Evolutionary conservation across 352 stramenopile genomes (phyloP), one percentile per base, ranked within the genome.

Genomic region (Globisporangium alternatum): DNA sequence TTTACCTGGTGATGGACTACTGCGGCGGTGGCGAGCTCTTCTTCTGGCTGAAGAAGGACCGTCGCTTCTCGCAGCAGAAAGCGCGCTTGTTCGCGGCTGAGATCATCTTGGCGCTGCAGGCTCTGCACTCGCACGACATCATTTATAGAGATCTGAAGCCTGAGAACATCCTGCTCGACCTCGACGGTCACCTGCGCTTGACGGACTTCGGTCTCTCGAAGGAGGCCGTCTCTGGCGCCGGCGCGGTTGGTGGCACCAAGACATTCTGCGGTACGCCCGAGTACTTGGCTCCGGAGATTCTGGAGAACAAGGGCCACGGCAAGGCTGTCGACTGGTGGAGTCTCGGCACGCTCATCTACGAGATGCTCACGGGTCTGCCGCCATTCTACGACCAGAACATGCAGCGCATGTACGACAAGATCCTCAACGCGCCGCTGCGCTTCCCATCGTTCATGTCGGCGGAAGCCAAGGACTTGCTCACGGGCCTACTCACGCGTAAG

Each of bases 81-180:
- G 88, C 89, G 64, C 85, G 88, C 59, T 70, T 98, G 45, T 98
- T 98, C 70, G 89, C 88, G 3, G 95, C 95, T 15, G 95, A 98
- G 72, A 98, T 98, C 70, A 87, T 95, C 56, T 75, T 97, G n/a
- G 95, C 88, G 28, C 81, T 98, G 49, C 88, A 96, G 66, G 90
- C 91, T 65, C 74, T 98, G 56, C 95, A 98, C 84, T 85, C 86
- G 66, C 88, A 96, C 75, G 89, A 98, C 75, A 98, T 99, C 69
- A 96, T 99, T 41, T 98, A 99, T 81, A 85, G 93, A 76, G 96
- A 99, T 72, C 80, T 98, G 44, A 99, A 99, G 80, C 96, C 96
- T 2, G 95, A 98, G 71, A 98, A 99, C 77, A 94, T 98, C 47
- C 77, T 97, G 58, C 76, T 98, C 37, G 96, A 98, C 67, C 76